phyloP scores from a whole-genome alignment of 176 grass and related monocot genomes.

The Rhipidocladum racemiflorum region DNA sequence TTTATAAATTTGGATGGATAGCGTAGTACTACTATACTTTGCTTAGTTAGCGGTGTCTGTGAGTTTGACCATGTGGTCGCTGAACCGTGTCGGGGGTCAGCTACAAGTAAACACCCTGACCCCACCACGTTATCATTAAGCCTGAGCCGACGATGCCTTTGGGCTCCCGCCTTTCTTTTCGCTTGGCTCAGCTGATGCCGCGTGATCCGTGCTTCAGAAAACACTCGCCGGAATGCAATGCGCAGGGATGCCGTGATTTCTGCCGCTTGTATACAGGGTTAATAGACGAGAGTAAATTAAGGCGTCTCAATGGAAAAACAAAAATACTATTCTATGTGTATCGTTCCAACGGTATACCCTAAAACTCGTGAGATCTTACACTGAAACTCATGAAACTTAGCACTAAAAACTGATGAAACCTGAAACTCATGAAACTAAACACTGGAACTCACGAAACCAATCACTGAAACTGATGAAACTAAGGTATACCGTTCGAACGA shows the following conservation, averaged over 20 bases:
- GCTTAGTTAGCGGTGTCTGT: not conserved
- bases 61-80: slow-evolving; percentile 30
- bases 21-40: too few species aligned
- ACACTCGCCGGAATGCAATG: not conserved
- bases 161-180: not conserved
- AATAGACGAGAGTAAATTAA: not conserved
- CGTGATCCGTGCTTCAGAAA: not conserved
- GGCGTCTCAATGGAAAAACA: too few species aligned
- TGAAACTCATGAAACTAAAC: too few species aligned
- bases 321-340: too few species aligned
- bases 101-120: not conserved
- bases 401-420: too few species aligned
- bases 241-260: not conserved
- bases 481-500: too few species aligned
- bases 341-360: too few species aligned
- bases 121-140: not conserved
- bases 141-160: not conserved
- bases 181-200: not conserved
- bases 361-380: too few species aligned
- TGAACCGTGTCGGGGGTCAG: slow-evolving; percentile 12
- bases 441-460: too few species aligned
- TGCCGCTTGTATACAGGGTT: not conserved
- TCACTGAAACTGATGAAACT: too few species aligned
- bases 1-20: too few species aligned
- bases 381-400: too few species aligned